phyloP scores from a whole-genome alignment of 164 flowering plant species.

The Vitis amurensis region DNA sequence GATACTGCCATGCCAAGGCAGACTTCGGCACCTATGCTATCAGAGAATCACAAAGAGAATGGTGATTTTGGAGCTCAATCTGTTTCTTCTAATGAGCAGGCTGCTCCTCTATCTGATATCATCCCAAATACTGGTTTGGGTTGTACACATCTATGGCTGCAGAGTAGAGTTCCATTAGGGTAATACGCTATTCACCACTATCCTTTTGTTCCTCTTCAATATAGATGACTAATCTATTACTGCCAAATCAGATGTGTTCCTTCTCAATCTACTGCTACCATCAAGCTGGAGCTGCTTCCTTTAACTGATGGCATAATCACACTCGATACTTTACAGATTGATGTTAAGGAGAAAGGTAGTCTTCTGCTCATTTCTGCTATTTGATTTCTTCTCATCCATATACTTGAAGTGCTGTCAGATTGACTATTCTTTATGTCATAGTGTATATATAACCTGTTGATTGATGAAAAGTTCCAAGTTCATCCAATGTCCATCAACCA shows the following conservation, averaged over 20 bases:
- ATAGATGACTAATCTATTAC: slow-evolving; percentile 3
- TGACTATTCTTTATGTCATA: not conserved
- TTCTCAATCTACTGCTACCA: slow-evolving; percentile 81
- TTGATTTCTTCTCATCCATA: not conserved
- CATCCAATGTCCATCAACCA: no score
- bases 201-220: not conserved
- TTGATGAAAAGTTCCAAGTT: not conserved
- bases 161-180: slow-evolving; percentile 98
- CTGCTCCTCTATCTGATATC: slow-evolving; percentile 49
- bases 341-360: slow-evolving; percentile 56
- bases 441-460: not conserved
- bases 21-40: slow-evolving; percentile 30
- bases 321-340: slow-evolving; percentile 49
- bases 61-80: slow-evolving; percentile 32
- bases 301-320: slow-evolving; percentile 98
- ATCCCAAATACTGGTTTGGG: slow-evolving; percentile 66
- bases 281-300: slow-evolving; percentile 94
- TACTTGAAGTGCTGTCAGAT: not conserved
- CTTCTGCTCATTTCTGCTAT: not conserved
- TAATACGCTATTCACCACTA: slow-evolving; percentile 26
- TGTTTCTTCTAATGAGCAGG: slow-evolving; percentile 41
- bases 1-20: slow-evolving; percentile 32
- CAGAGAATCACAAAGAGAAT: slow-evolving; percentile 38
- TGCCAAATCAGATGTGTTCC: slow-evolving; percentile 72
- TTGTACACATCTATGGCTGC: slow-evolving; percentile 94